Base-by-base conservation (phyloP, 768 basidiomycete species). In the Tylopilus vinaceipallidus region DNA sequence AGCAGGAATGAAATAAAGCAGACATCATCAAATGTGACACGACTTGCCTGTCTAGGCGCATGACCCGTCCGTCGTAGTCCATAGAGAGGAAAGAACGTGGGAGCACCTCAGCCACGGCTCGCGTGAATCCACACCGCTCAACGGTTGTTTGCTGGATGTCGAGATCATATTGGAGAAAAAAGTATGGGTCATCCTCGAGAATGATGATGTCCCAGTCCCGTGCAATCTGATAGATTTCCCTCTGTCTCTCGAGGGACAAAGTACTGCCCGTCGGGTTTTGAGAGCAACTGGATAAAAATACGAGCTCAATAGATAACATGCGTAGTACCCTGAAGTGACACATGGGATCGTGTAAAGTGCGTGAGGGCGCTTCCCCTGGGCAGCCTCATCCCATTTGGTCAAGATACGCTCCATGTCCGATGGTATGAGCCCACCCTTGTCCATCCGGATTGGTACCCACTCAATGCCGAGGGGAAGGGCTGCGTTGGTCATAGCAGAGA, bases 261-360 rank as follows among this genome's bases (percentile, higher is more conserved):
- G 75, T 75, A 29, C 72, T 72, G 32, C 80, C 79, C 0, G 77
- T 77, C 0, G 79, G 79, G 53, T 81, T 81, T 64, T 81, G 67
- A 48, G 69, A 66, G 42, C 68, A 64, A 17, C 61, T 71, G 26
- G 45, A 50, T 20, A 3, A 40, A 47, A 1, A 16, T 4, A 23
- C 54, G 32, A 61, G 56, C 49, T 10, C 35, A 27, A 23, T 9
- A 17, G 1, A 49, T 27, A 17, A 6, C 20, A 29, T 17, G 12
- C n/a, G 12, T 29, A 13, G 32, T 34, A 14, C 17, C 8, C 3
- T 10, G 26, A 47, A 45, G 42, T 26, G 17, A 71, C 75, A 52
- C 52, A 78, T 68, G 76, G 76, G 37, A 78, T 73, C 3, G 73
- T 75, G 57, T 80, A 80, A 39, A 81, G 59, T 16, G 81, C 71